phyloP scores from a whole-genome alignment of 1,139 yeast genomes.

The Nakaseomyces nivariensis region DNA sequence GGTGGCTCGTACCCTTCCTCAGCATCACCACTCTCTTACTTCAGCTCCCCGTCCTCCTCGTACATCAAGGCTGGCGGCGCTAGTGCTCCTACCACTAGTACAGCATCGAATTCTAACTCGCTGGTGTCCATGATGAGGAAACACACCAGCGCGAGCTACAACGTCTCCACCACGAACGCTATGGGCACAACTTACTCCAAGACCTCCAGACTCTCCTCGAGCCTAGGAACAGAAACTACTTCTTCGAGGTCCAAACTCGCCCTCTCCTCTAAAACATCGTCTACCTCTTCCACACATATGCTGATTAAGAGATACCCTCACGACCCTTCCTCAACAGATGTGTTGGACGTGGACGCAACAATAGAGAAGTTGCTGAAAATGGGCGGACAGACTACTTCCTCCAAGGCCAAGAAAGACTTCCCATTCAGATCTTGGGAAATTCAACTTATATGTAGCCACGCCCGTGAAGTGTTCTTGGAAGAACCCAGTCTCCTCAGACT shows the following conservation, averaged over 20 bases:
- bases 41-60: constrained; percentile 8
- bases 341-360: constrained; percentile 25
- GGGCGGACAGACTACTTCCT: constrained; percentile 18
- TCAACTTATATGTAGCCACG: constrained; percentile 52
- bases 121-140: constrained; percentile 10
- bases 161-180: not conserved
- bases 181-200: constrained; percentile 4
- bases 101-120: constrained; percentile 1
- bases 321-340: constrained; percentile 22
- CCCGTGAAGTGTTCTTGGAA: constrained; percentile 57
- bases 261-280: not conserved
- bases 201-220: constrained; percentile 2
- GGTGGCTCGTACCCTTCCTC: constrained; percentile 8
- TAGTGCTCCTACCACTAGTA: not conserved
- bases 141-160: constrained; percentile 7
- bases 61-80: not conserved
- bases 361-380: constrained; percentile 25
- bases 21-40: constrained; percentile 9
- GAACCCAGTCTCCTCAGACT: constrained; percentile 72
- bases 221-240: not conserved
- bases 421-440: constrained; percentile 44
- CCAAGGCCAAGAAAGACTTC: constrained; percentile 19
- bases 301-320: constrained; percentile 24
- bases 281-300: constrained; percentile 4
- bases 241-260: not conserved